Percentiles rank a stretch among this genome's conserved stretches.
Evolutionary conservation across 1,284 basidiomycete genomes (phyloP).

Genomic region (Cryptococcus sp.): DNA sequence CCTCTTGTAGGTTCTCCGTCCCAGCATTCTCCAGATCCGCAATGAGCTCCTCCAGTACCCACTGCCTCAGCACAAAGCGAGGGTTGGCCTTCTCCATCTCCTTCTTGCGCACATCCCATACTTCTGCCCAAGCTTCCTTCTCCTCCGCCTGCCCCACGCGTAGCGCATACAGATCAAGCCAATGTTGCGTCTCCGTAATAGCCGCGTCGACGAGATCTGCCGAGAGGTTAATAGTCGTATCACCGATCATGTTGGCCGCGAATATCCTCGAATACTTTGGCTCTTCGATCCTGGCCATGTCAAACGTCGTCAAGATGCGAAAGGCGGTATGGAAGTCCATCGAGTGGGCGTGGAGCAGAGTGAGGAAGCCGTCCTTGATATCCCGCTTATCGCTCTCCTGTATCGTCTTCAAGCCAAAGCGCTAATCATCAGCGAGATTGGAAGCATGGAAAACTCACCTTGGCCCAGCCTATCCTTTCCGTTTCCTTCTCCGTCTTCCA

Average conservation of each 20-base stretch:
- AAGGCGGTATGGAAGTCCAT: constrained; percentile 82
- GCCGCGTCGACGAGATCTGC: constrained; percentile 50
- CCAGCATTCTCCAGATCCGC: constrained; percentile 68
- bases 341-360: constrained; percentile 61
- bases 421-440: constrained; percentile 47
- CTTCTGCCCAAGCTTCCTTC: constrained; percentile 6
- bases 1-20: constrained; percentile 22
- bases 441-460: constrained; percentile 50
- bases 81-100: constrained; percentile 60
- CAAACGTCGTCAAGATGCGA: constrained; percentile 63
- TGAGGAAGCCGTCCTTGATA: constrained; percentile 58
- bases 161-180: constrained; percentile 63
- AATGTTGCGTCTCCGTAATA: constrained; percentile 53
- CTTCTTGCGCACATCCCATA: constrained; percentile 31
- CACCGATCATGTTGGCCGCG: constrained; percentile 52
- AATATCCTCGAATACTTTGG: constrained; percentile 48
- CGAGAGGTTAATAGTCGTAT: constrained; percentile 49
- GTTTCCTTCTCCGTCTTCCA: constrained; percentile 56
- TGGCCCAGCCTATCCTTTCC: constrained; percentile 62
- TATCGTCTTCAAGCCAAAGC: constrained; percentile 62
- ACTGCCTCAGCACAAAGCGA: constrained; percentile 82
- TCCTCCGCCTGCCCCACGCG: constrained; percentile 38
- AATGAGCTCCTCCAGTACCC: constrained; percentile 76
- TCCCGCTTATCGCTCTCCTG: constrained; percentile 56
- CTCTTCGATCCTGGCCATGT: constrained; percentile 45